phyloP scores from a whole-genome alignment of 2,329 filamentous ascomycete genomes.

The Cladosporium colombiae region DNA sequence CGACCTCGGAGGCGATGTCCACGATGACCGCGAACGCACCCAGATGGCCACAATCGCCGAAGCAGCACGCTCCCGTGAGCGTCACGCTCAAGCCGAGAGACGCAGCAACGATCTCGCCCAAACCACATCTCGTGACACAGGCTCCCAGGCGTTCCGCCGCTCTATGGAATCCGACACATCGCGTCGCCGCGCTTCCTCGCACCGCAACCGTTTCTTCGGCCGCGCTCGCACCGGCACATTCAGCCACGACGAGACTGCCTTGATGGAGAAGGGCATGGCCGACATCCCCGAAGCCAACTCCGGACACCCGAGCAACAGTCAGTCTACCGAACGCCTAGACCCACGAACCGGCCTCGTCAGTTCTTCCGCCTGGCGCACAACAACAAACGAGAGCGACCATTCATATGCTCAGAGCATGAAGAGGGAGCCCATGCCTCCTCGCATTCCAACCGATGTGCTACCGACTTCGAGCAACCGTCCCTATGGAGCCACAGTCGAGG shows the following conservation, averaged over 20 bases:
- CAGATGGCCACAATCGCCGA: slow-evolving; percentile 45
- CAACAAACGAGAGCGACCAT: slow-evolving; percentile 34
- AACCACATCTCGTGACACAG: slow-evolving; percentile 28
- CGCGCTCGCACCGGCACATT: slow-evolving; percentile 24
- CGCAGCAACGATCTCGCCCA: slow-evolving; percentile 24
- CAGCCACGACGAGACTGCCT: slow-evolving; percentile 27
- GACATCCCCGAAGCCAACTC: slow-evolving; percentile 38
- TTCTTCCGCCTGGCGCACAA: slow-evolving; percentile 34
- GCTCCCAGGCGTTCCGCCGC: slow-evolving; percentile 33
- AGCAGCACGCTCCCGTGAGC: slow-evolving; percentile 37
- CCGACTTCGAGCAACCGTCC: slow-evolving; percentile 22
- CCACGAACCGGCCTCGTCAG: slow-evolving; percentile 37
- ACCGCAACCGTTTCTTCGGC: slow-evolving; percentile 63
- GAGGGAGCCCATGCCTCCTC: slow-evolving; percentile 21
- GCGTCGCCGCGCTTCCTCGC: slow-evolving; percentile 42
- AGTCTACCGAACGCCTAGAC: slow-evolving; percentile 30
- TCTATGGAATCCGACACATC: slow-evolving; percentile 32
- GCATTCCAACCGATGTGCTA: slow-evolving; percentile 24
- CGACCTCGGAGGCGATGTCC: slow-evolving; percentile 65
- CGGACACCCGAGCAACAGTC: slow-evolving; percentile 18
- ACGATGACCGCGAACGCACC: slow-evolving; percentile 54
- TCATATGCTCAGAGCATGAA: slow-evolving; percentile 25
- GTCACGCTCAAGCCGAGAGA: slow-evolving; percentile 26
- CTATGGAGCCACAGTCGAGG: slow-evolving; percentile 21
- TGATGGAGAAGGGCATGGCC: slow-evolving; percentile 41